Conservation (phyloP, 768 basidiomycete species). For the Paxillus rubicundulus region DNA sequence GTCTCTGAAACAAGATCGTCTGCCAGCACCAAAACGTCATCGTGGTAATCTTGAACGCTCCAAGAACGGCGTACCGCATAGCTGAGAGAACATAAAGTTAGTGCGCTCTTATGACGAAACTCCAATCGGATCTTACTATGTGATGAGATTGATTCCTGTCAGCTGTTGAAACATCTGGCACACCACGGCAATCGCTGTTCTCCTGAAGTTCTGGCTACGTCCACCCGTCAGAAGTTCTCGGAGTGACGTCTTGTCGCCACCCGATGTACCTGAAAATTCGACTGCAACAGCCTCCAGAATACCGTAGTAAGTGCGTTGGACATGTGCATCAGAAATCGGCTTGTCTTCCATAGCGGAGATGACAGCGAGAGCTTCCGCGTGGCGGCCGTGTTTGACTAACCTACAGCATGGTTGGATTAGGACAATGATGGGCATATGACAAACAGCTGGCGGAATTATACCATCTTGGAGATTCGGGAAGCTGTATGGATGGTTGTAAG, state of each 20-base stretch:
- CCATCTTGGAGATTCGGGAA: constrained; percentile 38
- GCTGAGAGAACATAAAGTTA: not conserved
- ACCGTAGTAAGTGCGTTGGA: constrained; percentile 35
- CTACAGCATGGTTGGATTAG: constrained; percentile 13
- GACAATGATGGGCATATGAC: not conserved
- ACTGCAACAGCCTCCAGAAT: constrained; percentile 37
- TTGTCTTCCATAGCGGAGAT: constrained; percentile 41
- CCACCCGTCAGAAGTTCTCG: constrained; percentile 38
- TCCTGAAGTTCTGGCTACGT: constrained; percentile 41
- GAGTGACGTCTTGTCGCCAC: constrained; percentile 24
- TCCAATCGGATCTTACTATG: constrained; percentile 10
- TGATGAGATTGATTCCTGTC: constrained; percentile 31
- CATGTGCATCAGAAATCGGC: constrained; percentile 29
- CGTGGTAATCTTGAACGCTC: not conserved
- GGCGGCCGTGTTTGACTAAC: constrained; percentile 39
- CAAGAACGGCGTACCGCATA: constrained; percentile 5
- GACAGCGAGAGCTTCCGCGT: constrained; percentile 40
- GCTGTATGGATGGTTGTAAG: constrained; percentile 14
- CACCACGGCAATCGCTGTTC: constrained; percentile 5
- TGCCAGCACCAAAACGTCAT: not conserved
- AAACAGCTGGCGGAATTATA: not conserved
- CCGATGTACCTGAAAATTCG: constrained; percentile 13
- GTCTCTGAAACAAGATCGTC: constrained; percentile 13
- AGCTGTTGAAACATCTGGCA: constrained; percentile 35
- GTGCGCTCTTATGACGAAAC: not conserved